Base-by-base conservation (phyloP, 179 eudicot species). In the Sideroxylon spinosum region DNA sequence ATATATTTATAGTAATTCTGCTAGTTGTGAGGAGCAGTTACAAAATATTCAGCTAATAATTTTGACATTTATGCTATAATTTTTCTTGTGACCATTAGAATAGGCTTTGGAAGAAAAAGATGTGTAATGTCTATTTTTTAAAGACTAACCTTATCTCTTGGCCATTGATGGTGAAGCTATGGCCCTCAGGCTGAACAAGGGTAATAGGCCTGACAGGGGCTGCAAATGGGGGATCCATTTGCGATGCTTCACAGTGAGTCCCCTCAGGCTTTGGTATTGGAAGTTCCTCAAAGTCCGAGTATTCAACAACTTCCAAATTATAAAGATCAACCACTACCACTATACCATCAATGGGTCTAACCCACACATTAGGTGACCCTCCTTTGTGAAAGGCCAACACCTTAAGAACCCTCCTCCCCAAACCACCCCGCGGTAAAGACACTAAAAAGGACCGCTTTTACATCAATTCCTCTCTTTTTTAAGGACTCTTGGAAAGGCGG, bases 271-370 rank as follows among this genome's bases (percentile, higher is more conserved):
- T 67, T 32, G 71, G 71, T 49, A 67, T 19, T 9, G 50, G 49
- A 29, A 67, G n/a, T 7, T 22, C 49, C 11, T 10, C 71, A 29
- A 29, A 13, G 32, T 67, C 71, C 7, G 50, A 14, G 50, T 67
- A 67, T 6, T 67, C 22, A 37, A 29, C 71, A 28, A 67, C 32
- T 7, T 28, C 50, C 71, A 67, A 29, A 50, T 29, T 37, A n/a
- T 67, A 50, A 16, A 67, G 50, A 17, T 67, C 71, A 29, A 67
- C 71, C 0, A 32, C 9, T 6, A 67, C 11, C 0, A 19, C n/a
- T 5, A 77, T 62, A 23, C 80, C 80, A 29, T 77, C 73, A 64
- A 77, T 67, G 26, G 79, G 79, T 29, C 73, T 66, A 26, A 37
- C 56, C 7, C 20, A 53, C 4, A 77, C 7, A 29, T 77, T 77